Evolutionary conservation across 2,329 filamentous ascomycete species (phyloP).

Genomic region (Trichoderma sp.): DNA sequence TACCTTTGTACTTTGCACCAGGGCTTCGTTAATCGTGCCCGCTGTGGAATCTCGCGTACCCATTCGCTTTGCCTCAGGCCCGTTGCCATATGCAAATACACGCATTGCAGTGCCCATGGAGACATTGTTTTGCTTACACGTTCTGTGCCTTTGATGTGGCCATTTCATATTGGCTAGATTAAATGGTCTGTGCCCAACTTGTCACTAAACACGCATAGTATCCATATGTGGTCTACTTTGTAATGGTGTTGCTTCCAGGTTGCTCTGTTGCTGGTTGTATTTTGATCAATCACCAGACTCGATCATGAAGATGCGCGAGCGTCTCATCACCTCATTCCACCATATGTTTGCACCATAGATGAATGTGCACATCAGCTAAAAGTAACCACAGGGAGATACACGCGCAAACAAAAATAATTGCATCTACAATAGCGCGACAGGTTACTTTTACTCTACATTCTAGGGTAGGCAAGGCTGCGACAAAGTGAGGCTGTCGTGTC

Average conservation of each 20-base stretch:
- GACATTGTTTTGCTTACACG: not conserved
- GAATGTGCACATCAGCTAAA: not conserved
- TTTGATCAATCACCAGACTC: not conserved
- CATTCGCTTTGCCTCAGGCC: not conserved
- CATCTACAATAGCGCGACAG: not conserved
- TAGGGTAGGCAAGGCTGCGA: not conserved
- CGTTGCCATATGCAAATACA: not conserved
- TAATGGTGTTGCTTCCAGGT: not conserved
- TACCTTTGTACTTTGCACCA: not conserved
- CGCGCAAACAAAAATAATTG: not conserved
- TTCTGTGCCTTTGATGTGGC: not conserved
- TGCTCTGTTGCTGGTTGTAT: not conserved
- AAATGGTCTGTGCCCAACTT: not conserved
- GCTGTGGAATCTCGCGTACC: not conserved
- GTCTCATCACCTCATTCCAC: not conserved
- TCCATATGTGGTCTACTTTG: not conserved
- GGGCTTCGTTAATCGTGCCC: not conserved
- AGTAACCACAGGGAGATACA: not conserved
- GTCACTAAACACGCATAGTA: not conserved
- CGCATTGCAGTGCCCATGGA: not conserved
- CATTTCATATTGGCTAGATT: not conserved
- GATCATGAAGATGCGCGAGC: not conserved
- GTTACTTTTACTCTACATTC: not conserved
- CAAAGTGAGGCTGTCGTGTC: not conserved
- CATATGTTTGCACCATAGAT: accelerated